Conservation (phyloP, 345 rosid genomes). For the Populus euphratica region DNA sequence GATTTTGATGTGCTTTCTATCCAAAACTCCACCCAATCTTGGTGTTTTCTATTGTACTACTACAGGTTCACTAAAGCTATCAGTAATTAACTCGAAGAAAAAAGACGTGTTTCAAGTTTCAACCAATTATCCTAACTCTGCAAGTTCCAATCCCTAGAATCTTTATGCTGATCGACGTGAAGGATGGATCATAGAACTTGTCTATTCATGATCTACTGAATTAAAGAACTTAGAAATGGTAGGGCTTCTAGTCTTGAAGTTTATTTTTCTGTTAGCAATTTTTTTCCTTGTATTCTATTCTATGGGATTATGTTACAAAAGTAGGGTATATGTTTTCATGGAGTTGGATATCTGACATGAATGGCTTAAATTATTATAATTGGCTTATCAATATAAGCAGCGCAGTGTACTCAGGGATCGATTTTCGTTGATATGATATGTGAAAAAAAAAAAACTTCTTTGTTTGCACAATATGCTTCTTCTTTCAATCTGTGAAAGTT, state of each 20-base stretch:
- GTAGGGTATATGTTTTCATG: constrained; percentile 24
- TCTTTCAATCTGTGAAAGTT: background rate
- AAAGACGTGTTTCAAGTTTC: constrained; percentile 7
- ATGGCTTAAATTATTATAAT: background rate
- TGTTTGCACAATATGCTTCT: background rate
- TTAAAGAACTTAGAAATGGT: constrained; percentile 21
- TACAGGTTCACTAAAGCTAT: constrained; percentile 7
- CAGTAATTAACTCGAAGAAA: background rate
- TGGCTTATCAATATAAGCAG: background rate
- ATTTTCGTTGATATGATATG: constrained; percentile 2
- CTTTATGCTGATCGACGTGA: constrained; percentile 1
- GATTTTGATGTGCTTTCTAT: constrained; percentile 14
- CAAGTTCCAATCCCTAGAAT: background rate
- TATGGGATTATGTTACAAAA: constrained; percentile 1
- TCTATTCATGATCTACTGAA: constrained; percentile 7
- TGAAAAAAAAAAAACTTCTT: background rate
- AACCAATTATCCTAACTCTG: constrained; percentile 16
- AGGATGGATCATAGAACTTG: constrained; percentile 7
- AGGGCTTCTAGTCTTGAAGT: constrained; percentile 23
- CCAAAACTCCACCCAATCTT: constrained; percentile 1
- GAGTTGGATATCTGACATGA: constrained; percentile 24
- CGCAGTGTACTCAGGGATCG: constrained; percentile 17
- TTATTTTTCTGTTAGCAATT: background rate
- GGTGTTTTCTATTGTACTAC: background rate
- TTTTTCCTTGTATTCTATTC: constrained; percentile 9